These are phyloP conservation scores for Geranium brycei DNA, from an alignment of 345 rosid species.

Conservation along the genomic window DNA sequence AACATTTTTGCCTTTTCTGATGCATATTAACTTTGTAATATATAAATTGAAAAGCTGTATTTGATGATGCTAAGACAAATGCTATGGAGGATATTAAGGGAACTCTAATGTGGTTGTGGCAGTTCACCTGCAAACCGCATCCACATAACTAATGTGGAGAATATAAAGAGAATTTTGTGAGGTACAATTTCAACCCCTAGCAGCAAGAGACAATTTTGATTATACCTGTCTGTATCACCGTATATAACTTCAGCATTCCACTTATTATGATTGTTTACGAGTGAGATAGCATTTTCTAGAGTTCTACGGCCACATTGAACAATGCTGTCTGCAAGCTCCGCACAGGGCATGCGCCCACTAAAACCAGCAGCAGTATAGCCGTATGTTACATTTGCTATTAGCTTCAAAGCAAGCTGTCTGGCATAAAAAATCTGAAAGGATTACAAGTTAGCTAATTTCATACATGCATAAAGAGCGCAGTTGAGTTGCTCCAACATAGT, in stretches of 20 bases:
- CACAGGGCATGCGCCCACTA: slow-evolving; percentile 99
- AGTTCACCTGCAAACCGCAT: background rate
- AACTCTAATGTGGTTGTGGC: background rate
- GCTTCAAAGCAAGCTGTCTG: slow-evolving; percentile 95
- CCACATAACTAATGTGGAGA: too few relatives aligned
- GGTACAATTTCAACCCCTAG: background rate
- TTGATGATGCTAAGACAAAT: background rate
- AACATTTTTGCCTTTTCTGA: too few relatives aligned
- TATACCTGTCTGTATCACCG: slow-evolving; percentile 98
- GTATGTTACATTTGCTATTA: slow-evolving; percentile 93
- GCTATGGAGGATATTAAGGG: background rate
- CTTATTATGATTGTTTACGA: slow-evolving; percentile 54
- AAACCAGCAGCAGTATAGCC: slow-evolving; percentile 99
- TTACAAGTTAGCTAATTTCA: slow-evolving; percentile 5
- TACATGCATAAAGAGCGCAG: background rate
- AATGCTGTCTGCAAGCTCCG: slow-evolving; percentile 97
- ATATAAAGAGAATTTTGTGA: background rate
- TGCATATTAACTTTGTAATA: too few relatives aligned
- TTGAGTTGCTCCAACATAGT: background rate
- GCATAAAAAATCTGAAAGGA: slow-evolving; percentile 83
- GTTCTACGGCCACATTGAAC: slow-evolving; percentile 97
- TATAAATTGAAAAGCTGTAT: background rate
- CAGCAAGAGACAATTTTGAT: slow-evolving; percentile 4
- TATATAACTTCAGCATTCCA: slow-evolving; percentile 85
- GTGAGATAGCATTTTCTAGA: slow-evolving; percentile 76